Percentiles rank a stretch among this genome's conserved stretches.
Conservation (phyloP, 1,284 basidiomycete genomes). For the Wolfiporia cocos region DNA sequence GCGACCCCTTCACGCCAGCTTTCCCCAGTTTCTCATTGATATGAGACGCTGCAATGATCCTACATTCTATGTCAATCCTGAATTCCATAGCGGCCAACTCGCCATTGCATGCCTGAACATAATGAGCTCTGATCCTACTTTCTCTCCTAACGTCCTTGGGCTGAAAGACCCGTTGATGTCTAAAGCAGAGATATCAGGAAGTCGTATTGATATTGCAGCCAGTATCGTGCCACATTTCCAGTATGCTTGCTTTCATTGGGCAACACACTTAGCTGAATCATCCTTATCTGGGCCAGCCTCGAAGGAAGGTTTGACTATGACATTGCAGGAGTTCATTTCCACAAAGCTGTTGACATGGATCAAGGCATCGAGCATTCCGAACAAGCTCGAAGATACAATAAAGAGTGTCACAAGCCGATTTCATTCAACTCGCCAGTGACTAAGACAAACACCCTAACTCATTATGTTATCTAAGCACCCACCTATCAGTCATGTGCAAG, state of each 20-base stretch:
- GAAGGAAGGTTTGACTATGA: neutral
- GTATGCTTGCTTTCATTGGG: conserved; percentile 6
- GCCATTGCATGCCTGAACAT: neutral
- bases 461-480: too few relatives aligned
- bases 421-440: too few relatives aligned
- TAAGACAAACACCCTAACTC: too few relatives aligned
- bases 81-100: neutral
- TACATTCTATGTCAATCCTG: conserved; percentile 1
- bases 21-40: conserved; percentile 6
- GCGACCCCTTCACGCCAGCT: conserved; percentile 5
- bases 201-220: neutral
- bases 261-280: conserved; percentile 1
- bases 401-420: too few relatives aligned
- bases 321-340: neutral
- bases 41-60: neutral
- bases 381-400: too few relatives aligned
- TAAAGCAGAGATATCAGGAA: neutral
- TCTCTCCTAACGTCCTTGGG: neutral
- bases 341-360: neutral
- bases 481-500: too few relatives aligned
- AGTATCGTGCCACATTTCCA: conserved; percentile 1
- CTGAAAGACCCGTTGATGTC: neutral
- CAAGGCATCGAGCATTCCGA: too few relatives aligned
- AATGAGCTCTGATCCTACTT: neutral
- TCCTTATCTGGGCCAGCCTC: too few relatives aligned